Evolutionary conservation across 306 rosid species (phyloP).

Genomic region (Fragaria ananassa): DNA sequence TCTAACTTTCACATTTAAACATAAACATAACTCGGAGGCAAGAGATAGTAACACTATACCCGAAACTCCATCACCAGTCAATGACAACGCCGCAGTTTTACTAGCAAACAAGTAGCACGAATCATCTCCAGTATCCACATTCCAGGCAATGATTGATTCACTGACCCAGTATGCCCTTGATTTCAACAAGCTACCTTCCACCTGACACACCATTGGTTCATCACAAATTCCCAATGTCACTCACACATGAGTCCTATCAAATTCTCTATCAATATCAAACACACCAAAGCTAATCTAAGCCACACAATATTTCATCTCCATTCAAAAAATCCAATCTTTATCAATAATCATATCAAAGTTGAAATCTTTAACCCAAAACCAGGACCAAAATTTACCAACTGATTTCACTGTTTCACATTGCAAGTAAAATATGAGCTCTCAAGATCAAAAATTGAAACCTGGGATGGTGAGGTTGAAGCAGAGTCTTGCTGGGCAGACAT

Average conservation of each 20-base stretch:
- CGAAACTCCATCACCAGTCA: conserved; percentile 43
- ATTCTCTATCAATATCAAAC: background rate
- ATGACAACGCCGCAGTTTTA: conserved; percentile 48
- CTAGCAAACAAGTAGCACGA: conserved; percentile 61
- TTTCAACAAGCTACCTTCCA: conserved; percentile 48
- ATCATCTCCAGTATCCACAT: conserved; percentile 50
- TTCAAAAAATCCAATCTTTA: background rate
- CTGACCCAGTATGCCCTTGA: conserved; percentile 83
- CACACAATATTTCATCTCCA: background rate
- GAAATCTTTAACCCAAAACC: background rate
- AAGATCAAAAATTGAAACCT: conserved; percentile 39
- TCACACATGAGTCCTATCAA: background rate
- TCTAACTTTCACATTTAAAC: background rate
- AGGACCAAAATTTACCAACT: background rate
- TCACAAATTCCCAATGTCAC: background rate
- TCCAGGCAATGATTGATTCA: conserved; percentile 75
- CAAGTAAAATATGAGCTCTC: background rate
- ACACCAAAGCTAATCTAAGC: background rate
- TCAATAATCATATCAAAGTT: background rate
- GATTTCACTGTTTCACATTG: background rate
- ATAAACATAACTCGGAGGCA: background rate
- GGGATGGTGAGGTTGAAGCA: conserved; percentile 34
- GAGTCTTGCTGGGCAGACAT: conserved; percentile 34
- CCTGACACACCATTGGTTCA: conserved; percentile 28
- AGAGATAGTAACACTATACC: conserved; percentile 39